These are phyloP conservation scores for Rhododendron kiyosumense DNA, from an alignment of 148 eudicot genomes.

Conservation along the genomic window DNA sequence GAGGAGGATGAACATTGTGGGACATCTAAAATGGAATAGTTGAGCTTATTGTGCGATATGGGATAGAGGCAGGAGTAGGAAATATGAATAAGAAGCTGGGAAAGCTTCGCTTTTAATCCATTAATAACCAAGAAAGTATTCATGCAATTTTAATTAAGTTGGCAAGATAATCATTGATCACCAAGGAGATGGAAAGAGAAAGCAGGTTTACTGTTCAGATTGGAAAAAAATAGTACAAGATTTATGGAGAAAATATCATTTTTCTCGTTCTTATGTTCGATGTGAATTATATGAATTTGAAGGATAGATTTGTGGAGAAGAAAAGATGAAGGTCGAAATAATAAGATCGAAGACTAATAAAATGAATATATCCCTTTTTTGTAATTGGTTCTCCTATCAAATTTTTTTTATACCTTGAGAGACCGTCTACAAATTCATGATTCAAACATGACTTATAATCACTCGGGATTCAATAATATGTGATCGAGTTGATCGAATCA, in stretches of 20 bases:
- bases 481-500: background rate
- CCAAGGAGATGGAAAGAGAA: too few species aligned
- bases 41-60: background rate
- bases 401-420: background rate
- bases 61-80: background rate
- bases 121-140: too few species aligned
- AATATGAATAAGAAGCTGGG: too few species aligned
- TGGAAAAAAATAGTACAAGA: too few species aligned
- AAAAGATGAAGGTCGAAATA: too few species aligned
- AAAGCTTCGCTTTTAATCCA: too few species aligned
- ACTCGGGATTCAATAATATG: background rate
- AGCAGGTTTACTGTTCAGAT: too few species aligned
- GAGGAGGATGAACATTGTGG: background rate
- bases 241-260: background rate
- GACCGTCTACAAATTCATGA: background rate
- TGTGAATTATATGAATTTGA: background rate
- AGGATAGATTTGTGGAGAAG: background rate
- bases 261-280: background rate
- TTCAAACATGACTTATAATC: background rate
- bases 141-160: background rate
- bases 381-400: background rate
- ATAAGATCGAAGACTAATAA: too few species aligned
- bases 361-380: background rate
- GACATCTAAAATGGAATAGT: background rate
- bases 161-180: background rate